Base-by-base conservation (phyloP, 345 rosid genomes). In the Ceriops tagal region DNA sequence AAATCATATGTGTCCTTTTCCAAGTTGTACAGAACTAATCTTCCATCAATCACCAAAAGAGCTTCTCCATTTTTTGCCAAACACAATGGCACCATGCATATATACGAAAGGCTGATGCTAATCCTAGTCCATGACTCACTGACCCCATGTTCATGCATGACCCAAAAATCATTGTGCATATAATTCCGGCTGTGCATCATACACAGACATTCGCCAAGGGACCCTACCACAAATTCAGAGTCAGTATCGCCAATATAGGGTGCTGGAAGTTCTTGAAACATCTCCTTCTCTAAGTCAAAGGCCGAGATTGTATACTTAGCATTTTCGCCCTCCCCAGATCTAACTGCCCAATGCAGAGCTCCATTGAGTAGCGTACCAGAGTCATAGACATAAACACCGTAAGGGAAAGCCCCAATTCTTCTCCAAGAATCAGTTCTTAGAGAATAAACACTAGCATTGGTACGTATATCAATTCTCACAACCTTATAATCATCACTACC, bases 31-130 rank as follows among this genome's bases (percentile, higher is more conserved):
- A 79, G 28, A 18, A 81, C 62, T 73, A 84, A 65, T 6, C 70
- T 80, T 24, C 82, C 83, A 75, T 84, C 87, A 61, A 84, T 56
- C 74, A 77, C 83, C 16, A 81, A 3, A 60, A 84, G 62, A 27
- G 72, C 78, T 47, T 73, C 78, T 13, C 61, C 27, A 8, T 77
- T 75, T 58, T 72, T 66, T 18, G 73, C 66, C 61, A 76, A 66
- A 70, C 85, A 82, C 20, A 81, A 34, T 7, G 87, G 87, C 57
- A 77, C 77, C 82, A 84, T 79, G 58, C 77, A 77, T 35, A 80
- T 52, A 30, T 77, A 81, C 10, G 68, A 30, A 70, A 75, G 26
- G 35, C 61, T 81, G 22, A 81, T 76, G 16, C 63, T 63, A 43
- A 81, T 31, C 47, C 73, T 77, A 8, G 53, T 77, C 85, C 87